Evolutionary conservation across 2,329 filamentous ascomycete genomes (phyloP).

Genomic region (Taxawa tesnikishii): DNA sequence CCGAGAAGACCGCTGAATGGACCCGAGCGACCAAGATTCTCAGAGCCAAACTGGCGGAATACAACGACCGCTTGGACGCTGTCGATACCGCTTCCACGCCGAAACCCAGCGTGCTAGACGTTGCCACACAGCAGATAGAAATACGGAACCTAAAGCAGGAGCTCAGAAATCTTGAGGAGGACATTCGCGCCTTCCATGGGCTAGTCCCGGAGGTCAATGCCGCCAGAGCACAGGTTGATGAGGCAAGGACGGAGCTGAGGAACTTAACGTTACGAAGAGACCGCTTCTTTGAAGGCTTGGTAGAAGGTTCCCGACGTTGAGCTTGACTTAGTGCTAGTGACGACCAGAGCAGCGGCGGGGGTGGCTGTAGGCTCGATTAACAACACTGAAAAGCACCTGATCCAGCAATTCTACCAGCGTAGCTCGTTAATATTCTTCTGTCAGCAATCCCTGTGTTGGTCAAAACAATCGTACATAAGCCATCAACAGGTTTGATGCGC

Average conservation of each 20-base stretch:
- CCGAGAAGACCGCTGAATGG: slow-evolving; percentile 61
- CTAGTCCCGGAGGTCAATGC: slow-evolving; percentile 58
- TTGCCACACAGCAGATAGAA: slow-evolving; percentile 45
- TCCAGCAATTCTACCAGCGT: too few relatives aligned
- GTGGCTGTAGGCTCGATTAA: too few relatives aligned
- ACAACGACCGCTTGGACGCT: slow-evolving; percentile 26
- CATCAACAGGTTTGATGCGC: too few relatives aligned
- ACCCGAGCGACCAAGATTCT: slow-evolving; percentile 59
- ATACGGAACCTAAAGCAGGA: slow-evolving; percentile 44
- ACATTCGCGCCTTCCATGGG: slow-evolving; percentile 55
- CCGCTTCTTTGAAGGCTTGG: slow-evolving; percentile 59
- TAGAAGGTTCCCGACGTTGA: too few relatives aligned
- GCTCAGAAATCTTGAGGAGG: slow-evolving; percentile 48
- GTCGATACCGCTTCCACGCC: slow-evolving; percentile 15
- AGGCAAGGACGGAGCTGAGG: slow-evolving; percentile 51
- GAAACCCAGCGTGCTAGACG: slow-evolving; percentile 42
- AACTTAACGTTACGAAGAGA: slow-evolving; percentile 53
- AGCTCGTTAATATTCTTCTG: too few relatives aligned
- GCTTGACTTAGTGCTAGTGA: too few relatives aligned
- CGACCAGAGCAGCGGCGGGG: too few relatives aligned
- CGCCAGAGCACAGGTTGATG: slow-evolving; percentile 59
- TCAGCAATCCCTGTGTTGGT: too few relatives aligned
- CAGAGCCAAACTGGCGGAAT: slow-evolving; percentile 54
- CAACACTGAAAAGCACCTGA: too few relatives aligned
- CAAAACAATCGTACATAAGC: too few relatives aligned